These are phyloP conservation scores for Steccherinum ochraceum DNA, from an alignment of 768 basidiomycete species.

Conservation along the genomic window DNA sequence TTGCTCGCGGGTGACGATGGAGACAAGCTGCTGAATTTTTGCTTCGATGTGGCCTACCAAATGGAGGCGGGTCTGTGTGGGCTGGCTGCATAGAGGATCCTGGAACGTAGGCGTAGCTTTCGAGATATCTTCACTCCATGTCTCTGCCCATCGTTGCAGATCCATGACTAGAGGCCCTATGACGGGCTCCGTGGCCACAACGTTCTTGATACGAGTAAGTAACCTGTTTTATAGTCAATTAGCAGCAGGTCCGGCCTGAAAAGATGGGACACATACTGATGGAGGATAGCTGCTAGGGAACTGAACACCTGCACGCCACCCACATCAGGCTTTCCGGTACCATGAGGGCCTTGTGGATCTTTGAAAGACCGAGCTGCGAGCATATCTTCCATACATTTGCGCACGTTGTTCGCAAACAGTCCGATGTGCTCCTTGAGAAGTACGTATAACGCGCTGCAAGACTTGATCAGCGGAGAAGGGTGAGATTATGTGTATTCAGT, in stretches of 20 bases:
- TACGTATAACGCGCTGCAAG: neutral
- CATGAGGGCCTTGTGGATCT: slow-evolving; percentile 14
- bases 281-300: slow-evolving; percentile 18
- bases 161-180: slow-evolving; percentile 23
- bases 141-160: slow-evolving; percentile 38
- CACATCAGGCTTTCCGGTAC: slow-evolving; percentile 11
- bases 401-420: neutral
- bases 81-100: slow-evolving; percentile 31
- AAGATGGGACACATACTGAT: too few species aligned
- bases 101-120: slow-evolving; percentile 36
- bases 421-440: neutral
- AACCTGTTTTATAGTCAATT: too few species aligned
- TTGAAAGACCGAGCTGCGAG: slow-evolving; percentile 19
- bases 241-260: too few species aligned
- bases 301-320: slow-evolving; percentile 24
- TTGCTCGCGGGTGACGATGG: slow-evolving; percentile 49
- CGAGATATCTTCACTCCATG: slow-evolving; percentile 40
- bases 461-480: too few species aligned
- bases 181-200: neutral
- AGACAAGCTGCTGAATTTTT: slow-evolving; percentile 24
- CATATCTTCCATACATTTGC: slow-evolving; percentile 18
- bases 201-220: neutral
- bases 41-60: slow-evolving; percentile 29
- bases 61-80: slow-evolving; percentile 28
- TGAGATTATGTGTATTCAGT: neutral